Conservation (phyloP, 208 protist genomes). For the Balamuthia mandrillaris region DNA sequence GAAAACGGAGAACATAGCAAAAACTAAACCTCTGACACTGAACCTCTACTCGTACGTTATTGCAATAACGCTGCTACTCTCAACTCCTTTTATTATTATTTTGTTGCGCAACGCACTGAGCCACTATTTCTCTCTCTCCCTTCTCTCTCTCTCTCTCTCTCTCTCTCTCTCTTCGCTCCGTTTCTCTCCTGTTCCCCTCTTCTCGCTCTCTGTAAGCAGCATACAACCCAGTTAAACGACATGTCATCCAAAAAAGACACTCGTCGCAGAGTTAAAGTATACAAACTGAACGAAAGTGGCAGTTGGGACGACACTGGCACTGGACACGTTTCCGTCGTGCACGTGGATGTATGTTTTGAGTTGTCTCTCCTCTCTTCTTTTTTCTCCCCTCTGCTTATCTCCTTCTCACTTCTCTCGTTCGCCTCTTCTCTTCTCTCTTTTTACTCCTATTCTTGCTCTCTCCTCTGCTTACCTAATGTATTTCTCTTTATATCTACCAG, state of each 20-base stretch:
- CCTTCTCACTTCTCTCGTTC: background rate
- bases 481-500: background rate
- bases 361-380: background rate
- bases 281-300: slow-evolving; percentile 60
- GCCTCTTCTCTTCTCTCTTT: background rate
- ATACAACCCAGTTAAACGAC: too few relatives aligned
- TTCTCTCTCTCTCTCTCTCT: too few relatives aligned
- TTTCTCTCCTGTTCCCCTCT: too few relatives aligned
- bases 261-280: slow-evolving; percentile 68
- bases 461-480: background rate
- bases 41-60: too few relatives aligned
- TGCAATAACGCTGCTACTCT: too few relatives aligned
- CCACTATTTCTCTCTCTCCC: too few relatives aligned
- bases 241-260: slow-evolving; percentile 55
- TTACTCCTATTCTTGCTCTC: background rate
- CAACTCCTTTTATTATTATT: too few relatives aligned
- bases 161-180: too few relatives aligned
- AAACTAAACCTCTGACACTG: too few relatives aligned
- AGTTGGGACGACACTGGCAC: slow-evolving; percentile 74
- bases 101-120: too few relatives aligned
- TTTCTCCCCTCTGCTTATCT: background rate
- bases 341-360: slow-evolving; percentile 3
- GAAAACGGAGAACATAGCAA: too few relatives aligned
- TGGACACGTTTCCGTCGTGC: slow-evolving; percentile 56
- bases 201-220: too few relatives aligned